phyloP scores from a whole-genome alignment of 208 protist species.

The Balamuthia mandrillaris region DNA sequence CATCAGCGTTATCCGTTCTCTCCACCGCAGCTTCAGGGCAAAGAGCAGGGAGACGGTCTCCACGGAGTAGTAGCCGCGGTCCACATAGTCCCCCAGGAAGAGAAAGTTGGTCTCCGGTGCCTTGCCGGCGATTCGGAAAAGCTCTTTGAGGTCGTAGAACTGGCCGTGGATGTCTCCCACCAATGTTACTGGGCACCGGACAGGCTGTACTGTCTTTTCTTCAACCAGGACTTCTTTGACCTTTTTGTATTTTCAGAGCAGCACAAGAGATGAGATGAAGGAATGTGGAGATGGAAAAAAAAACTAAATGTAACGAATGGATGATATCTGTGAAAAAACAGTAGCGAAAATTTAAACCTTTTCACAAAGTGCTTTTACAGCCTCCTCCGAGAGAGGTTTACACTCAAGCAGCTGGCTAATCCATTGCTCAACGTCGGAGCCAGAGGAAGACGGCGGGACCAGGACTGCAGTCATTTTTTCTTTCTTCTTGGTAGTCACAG shows the following conservation, averaged over 20 bases:
- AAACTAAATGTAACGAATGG: too few relatives aligned
- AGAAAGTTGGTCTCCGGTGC: conserved; percentile 88
- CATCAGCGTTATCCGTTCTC: conserved; percentile 68
- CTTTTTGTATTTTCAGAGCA: too few relatives aligned
- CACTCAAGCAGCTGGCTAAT: conserved; percentile 65
- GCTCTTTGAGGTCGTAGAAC: conserved; percentile 96
- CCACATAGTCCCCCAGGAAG: conserved; percentile 97
- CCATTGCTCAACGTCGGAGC: conserved; percentile 59
- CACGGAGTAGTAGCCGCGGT: conserved; percentile 88
- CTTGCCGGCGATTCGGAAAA: conserved; percentile 88
- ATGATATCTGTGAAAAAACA: too few relatives aligned
- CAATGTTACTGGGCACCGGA: conserved; percentile 79
- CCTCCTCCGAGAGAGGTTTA: conserved; percentile 57
- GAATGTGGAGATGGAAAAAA: too few relatives aligned
- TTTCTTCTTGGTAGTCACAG: too few relatives aligned
- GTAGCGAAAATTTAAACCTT: too few relatives aligned
- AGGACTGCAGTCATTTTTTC: too few relatives aligned
- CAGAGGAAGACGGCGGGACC: too few relatives aligned
- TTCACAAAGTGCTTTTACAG: conserved; percentile 45
- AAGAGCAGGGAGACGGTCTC: conserved; percentile 95
- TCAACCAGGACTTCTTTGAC: conserved; percentile 82
- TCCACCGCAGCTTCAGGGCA: conserved; percentile 82
- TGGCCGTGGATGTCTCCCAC: conserved; percentile 99
- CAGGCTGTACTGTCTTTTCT: conserved; percentile 84
- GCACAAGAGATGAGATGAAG: too few relatives aligned